A percentile compares a stretch with the other conserved stretches of the same genome.
Evolutionary conservation across 768 basidiomycete species (phyloP).

Genomic region (Dacryopinax spathularia): DNA sequence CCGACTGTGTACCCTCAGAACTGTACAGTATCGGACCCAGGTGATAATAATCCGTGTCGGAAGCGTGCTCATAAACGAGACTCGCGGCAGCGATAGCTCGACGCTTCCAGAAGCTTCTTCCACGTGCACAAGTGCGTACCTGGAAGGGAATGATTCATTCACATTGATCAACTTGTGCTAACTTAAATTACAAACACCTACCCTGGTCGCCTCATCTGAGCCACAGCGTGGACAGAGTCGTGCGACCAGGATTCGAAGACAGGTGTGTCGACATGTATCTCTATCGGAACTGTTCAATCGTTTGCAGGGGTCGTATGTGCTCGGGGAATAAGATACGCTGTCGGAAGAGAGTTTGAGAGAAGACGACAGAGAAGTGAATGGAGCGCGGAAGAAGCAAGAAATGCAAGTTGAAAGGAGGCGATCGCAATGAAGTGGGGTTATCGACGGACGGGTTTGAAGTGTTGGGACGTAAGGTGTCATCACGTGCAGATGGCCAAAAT

Average conservation of each 20-base stretch:
- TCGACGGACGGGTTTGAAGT: neutral
- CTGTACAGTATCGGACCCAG: too few species aligned
- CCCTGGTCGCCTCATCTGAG: neutral
- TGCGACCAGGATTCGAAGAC: neutral
- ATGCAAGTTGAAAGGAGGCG: neutral
- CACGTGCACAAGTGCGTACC: too few species aligned
- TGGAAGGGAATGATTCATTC: too few species aligned
- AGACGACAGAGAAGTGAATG: neutral
- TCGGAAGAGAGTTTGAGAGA: neutral
- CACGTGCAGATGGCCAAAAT: neutral
- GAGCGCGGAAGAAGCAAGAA: neutral
- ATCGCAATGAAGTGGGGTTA: neutral
- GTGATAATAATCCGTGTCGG: too few species aligned
- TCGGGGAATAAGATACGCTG: neutral
- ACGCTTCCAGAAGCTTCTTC: too few species aligned
- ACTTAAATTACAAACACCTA: neutral
- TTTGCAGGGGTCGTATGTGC: neutral
- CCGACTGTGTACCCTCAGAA: too few species aligned
- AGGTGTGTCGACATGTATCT: neutral
- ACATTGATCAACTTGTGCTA: neutral
- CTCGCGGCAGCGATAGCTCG: too few species aligned
- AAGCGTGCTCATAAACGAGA: too few species aligned
- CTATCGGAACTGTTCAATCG: neutral
- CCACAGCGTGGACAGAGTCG: neutral
- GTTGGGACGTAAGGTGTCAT: neutral